Percentiles rank a stretch among this genome's conserved stretches.
Evolutionary conservation across 2,329 filamentous ascomycete species (phyloP).

Genomic region (Graphilbum fragrans): DNA sequence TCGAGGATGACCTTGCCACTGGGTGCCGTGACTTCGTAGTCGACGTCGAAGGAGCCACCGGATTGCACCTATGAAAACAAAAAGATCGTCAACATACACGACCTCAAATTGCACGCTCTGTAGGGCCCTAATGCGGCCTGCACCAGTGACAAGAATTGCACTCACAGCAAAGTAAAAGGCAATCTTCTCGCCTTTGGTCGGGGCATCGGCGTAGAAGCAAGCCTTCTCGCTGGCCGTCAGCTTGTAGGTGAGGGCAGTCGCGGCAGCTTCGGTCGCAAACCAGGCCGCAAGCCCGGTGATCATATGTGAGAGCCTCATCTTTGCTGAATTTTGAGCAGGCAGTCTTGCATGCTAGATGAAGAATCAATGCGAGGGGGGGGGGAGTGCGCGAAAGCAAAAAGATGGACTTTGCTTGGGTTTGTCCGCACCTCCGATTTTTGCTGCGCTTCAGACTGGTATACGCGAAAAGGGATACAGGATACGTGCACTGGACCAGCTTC

Average conservation of each 20-base stretch:
- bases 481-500: not conserved
- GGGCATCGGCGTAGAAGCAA: conserved; percentile 81
- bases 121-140: not conserved
- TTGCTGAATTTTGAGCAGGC: conserved; percentile 12
- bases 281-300: conserved; percentile 59
- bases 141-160: not conserved
- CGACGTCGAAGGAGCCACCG: conserved; percentile 92
- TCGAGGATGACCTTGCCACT: conserved; percentile 70
- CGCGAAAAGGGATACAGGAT: conserved; percentile 8
- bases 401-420: no score
- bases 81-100: not conserved
- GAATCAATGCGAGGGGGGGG: not conserved
- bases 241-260: conserved; percentile 91
- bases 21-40: conserved; percentile 80
- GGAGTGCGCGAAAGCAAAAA: not conserved
- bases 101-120: not conserved
- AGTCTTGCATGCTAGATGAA: not conserved
- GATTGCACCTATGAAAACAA: conserved; percentile 67
- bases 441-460: no score
- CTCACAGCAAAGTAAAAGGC: conserved; percentile 97
- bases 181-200: conserved; percentile 73
- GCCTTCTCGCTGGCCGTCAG: conserved; percentile 83
- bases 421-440: no score
- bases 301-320: conserved; percentile 54
- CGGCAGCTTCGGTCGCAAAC: conserved; percentile 58